Percentiles rank a stretch among this genome's conserved stretches.
phyloP scores from a whole-genome alignment of 106 monocot genomes.

The Iris macrosiphon region DNA sequence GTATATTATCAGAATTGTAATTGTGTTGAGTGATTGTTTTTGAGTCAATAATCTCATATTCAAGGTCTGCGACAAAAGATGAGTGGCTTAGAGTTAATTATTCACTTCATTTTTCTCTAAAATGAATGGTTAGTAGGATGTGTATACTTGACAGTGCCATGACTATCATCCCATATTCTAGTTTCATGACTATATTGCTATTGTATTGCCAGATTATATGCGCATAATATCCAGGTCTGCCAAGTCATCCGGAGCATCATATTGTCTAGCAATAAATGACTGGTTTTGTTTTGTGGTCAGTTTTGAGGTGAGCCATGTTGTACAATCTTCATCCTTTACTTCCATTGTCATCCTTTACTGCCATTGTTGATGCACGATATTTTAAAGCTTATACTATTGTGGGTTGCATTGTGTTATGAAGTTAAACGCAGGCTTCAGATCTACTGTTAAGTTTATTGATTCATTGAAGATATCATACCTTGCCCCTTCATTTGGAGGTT shows the following conservation, averaged over 20 bases:
- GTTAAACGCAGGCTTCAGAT: slow-evolving; percentile 49
- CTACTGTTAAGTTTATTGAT: slow-evolving; percentile 57
- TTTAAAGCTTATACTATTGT: not conserved
- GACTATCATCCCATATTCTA: too few relatives aligned
- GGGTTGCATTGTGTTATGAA: slow-evolving; percentile 13
- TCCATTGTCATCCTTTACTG: too few relatives aligned
- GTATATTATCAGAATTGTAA: too few relatives aligned
- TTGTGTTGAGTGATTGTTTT: too few relatives aligned
- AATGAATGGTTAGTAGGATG: too few relatives aligned
- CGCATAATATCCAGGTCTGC: slow-evolving; percentile 79
- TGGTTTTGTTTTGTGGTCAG: slow-evolving; percentile 80
- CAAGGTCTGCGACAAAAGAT: too few relatives aligned
- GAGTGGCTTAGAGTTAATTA: too few relatives aligned
- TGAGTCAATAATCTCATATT: too few relatives aligned
- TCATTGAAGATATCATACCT: slow-evolving; percentile 67
- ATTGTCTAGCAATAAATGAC: slow-evolving; percentile 71
- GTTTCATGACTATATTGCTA: too few relatives aligned
- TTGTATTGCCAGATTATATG: slow-evolving; percentile 53
- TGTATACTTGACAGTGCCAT: too few relatives aligned
- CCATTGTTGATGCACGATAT: not conserved
- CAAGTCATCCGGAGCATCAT: slow-evolving; percentile 75
- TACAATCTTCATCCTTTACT: too few relatives aligned
- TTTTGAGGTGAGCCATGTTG: slow-evolving; percentile 78
- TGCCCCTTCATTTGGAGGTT: slow-evolving; percentile 78
- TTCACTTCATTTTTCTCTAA: too few relatives aligned